A percentile compares a stretch with the other conserved stretches of the same genome.
These are phyloP conservation scores for Juglanconis sp. DNA, from an alignment of 2,329 filamentous ascomycete genomes.

Conservation along the genomic window DNA sequence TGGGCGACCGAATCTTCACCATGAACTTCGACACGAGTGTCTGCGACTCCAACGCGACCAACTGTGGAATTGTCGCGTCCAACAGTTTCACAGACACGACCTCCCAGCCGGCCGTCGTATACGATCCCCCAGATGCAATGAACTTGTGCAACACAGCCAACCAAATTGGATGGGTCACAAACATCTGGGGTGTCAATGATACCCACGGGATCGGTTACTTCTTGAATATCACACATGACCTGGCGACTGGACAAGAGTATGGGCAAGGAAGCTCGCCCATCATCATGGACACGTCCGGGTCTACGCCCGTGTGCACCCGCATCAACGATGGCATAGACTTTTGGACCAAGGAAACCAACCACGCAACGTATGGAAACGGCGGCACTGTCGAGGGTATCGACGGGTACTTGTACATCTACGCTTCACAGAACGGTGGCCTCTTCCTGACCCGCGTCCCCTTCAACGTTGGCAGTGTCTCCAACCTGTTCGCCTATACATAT, in stretches of 20 bases:
- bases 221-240: not conserved
- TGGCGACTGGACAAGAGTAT: not conserved
- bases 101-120: not conserved
- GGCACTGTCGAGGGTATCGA: not conserved
- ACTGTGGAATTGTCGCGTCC: not conserved
- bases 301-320: not conserved
- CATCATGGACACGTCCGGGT: not conserved
- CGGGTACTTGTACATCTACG: not conserved
- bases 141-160: not conserved
- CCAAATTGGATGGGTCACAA: not conserved
- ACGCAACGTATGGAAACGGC: not conserved
- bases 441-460: not conserved
- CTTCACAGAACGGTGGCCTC: not conserved
- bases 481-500: not conserved
- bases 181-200: not conserved
- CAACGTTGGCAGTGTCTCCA: not conserved
- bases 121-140: not conserved
- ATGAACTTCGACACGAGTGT: slow-evolving; percentile 2
- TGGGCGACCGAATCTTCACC: not conserved
- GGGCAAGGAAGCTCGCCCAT: not conserved
- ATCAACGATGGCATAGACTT: not conserved
- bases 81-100: not conserved
- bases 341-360: not conserved
- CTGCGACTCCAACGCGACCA: not conserved
- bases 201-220: not conserved